Conservation (phyloP, 371 early-diverging fungal genomes). For the Mucor sp. region DNA sequence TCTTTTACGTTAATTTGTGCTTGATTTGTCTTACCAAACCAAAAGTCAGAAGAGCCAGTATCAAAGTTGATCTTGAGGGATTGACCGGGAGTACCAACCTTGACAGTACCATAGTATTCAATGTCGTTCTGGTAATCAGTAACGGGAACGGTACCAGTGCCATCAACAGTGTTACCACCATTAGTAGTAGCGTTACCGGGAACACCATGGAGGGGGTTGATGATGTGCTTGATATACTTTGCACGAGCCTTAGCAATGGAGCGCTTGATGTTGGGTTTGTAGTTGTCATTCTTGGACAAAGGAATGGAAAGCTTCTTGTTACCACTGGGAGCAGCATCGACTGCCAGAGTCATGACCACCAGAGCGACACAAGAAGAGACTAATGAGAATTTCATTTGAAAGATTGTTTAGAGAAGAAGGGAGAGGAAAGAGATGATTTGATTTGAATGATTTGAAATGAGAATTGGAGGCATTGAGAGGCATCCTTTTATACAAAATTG, state of each 20-base stretch:
- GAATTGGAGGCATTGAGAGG: background rate
- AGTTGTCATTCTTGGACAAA: conserved; percentile 21
- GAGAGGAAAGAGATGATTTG: background rate
- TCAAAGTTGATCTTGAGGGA: conserved; percentile 69
- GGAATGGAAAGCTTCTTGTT: conserved; percentile 16
- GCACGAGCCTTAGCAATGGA: conserved; percentile 15
- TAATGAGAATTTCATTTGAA: conserved; percentile 18
- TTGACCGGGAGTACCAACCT: conserved; percentile 74
- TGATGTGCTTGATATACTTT: conserved; percentile 20
- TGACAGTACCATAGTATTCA: conserved; percentile 60
- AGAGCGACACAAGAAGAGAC: conserved; percentile 20
- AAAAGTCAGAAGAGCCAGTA: conserved; percentile 74
- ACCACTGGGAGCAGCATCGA: conserved; percentile 14
- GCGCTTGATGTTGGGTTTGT: conserved; percentile 20
- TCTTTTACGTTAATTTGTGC: background rate
- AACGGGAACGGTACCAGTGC: conserved; percentile 18
- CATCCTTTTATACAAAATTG: background rate
- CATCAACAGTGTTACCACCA: conserved; percentile 6
- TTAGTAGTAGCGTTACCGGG: background rate
- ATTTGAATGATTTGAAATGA: background rate
- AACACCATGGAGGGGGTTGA: background rate
- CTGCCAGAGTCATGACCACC: conserved; percentile 17
- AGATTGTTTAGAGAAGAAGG: background rate
- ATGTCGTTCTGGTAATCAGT: conserved; percentile 26
- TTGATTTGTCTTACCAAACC: conserved; percentile 44